These are phyloP conservation scores for Dothiorella sarmentorum DNA, from an alignment of 2,329 filamentous ascomycete genomes.

Conservation along the genomic window DNA sequence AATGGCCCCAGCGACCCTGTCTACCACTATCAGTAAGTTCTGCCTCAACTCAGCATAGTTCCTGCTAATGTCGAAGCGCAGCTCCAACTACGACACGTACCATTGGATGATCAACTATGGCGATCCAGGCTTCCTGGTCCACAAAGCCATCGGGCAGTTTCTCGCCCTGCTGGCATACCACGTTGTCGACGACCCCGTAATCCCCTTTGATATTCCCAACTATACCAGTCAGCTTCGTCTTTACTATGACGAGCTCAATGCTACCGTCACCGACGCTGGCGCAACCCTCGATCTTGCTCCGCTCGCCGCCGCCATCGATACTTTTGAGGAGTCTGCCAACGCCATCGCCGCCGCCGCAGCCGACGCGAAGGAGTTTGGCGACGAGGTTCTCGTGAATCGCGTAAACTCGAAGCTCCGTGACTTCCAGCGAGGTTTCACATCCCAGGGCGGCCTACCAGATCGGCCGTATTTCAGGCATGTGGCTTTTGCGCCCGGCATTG, in stretches of 20 bases:
- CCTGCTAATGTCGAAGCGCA: background rate
- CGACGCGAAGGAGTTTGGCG: conserved; percentile 28
- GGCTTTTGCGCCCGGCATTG: conserved; percentile 46
- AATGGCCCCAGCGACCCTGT: conserved; percentile 39
- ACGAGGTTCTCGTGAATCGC: conserved; percentile 30
- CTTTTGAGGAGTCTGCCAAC: conserved; percentile 32
- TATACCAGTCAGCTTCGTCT: conserved; percentile 38
- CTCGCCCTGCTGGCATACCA: conserved; percentile 43
- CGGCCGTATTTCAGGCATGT: conserved; percentile 47
- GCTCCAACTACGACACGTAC: conserved; percentile 45
- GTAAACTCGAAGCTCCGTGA: conserved; percentile 47
- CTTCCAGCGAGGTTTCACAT: conserved; percentile 46
- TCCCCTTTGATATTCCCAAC: conserved; percentile 39
- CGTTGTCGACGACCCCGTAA: conserved; percentile 36
- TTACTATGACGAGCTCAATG: conserved; percentile 36
- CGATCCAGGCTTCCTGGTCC: conserved; percentile 49
- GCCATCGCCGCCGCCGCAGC: conserved; percentile 25
- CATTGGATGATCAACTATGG: conserved; percentile 53
- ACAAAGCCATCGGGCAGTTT: conserved; percentile 50
- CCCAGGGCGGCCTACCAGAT: conserved; percentile 44
- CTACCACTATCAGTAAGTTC: conserved; percentile 37
- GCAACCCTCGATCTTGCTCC: conserved; percentile 31
- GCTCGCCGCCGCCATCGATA: conserved; percentile 35
- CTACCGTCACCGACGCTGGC: conserved; percentile 26
- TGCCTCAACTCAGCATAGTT: background rate